These are phyloP conservation scores for Naganishia randhawae DNA, from an alignment of 768 basidiomycete genomes.

Conservation along the genomic window DNA sequence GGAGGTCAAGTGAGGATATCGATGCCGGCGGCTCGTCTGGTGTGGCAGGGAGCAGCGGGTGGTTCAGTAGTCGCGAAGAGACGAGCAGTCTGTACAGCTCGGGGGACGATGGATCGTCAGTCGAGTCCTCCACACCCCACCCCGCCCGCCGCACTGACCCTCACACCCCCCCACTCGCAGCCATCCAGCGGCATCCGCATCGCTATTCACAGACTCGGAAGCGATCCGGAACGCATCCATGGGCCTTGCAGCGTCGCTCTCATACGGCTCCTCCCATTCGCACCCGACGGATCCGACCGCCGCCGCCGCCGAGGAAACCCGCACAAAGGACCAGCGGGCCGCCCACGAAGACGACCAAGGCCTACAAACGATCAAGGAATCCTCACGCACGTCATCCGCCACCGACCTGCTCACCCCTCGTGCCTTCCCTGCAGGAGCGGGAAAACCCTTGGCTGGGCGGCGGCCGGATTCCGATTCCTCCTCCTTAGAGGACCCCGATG, in stretches of 20 bases:
- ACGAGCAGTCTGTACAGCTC: conserved; percentile 7
- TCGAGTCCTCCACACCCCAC: not conserved
- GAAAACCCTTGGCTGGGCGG: conserved; percentile 11
- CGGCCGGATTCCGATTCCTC: not conserved
- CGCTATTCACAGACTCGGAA: conserved; percentile 29
- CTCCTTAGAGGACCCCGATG: not conserved
- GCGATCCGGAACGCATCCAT: conserved; percentile 42
- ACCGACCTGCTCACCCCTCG: not conserved
- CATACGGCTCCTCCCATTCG: conserved; percentile 8
- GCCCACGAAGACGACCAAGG: not conserved
- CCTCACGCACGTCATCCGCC: not conserved
- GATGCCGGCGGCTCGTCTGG: not conserved
- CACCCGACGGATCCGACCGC: not conserved
- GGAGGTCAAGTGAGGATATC: not conserved
- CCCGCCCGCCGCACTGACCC: not conserved
- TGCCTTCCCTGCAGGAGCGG: not conserved
- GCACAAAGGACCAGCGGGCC: not conserved
- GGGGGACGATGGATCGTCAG: not conserved
- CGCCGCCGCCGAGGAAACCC: not conserved
- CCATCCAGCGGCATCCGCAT: conserved; percentile 10
- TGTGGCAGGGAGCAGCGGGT: conserved; percentile 14
- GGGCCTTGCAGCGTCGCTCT: conserved; percentile 30
- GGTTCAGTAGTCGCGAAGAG: conserved; percentile 14
- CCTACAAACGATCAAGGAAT: conserved; percentile 5
- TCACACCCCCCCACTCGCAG: not conserved